Base-by-base conservation (phyloP, 2,329 filamentous ascomycete species). In the Scedosporium minutisporum region DNA sequence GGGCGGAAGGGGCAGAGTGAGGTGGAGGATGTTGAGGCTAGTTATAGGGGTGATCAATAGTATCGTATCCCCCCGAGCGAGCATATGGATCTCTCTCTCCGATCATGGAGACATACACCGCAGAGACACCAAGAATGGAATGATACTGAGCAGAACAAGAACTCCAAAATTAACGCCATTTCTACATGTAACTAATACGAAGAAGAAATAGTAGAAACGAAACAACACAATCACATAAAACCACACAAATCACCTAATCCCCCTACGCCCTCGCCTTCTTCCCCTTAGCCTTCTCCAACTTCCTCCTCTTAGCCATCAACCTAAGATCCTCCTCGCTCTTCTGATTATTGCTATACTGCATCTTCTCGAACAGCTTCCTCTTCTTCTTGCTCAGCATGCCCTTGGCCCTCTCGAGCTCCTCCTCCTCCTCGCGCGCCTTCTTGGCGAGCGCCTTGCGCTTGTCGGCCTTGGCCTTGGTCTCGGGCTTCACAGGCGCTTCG, bases 361-460 rank as follows among this genome's bases (percentile, higher is more conserved):
- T 99, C 80, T 97, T 95, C 81, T 97, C 95, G 68, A 93, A 89
- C 71, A 97, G 80, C 86, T 97, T 97, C 71, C 95, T 84, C 87
- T 97, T 99, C 85, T 96, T 95, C 76, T 96, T 90, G 75, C 89
- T 90, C 81, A 97, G 87, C 95, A 99, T 99, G 79, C 96, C 95
- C 85, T 96, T 97, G 74, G 91, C 88, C 66, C 93, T 84, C 75
- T 96, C 92, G 64, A 96, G 76, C 70, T 97, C 93, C 75, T 97
- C 95, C 3, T 89, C 87, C 72, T 95, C 90, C 70, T 87, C 82
- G 64, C 86, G 84, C 42, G 86, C 84, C 76, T 90, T 87, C 78
- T 88, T 88, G 68, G 84, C 82, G 33, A 87, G 79, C 69, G 85
- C 85, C 71, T 90, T 89, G 67, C 81, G 84, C 16, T 85, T 87